Conservation (phyloP, 1,284 basidiomycete genomes). For the Apiotrichum domesticum region DNA sequence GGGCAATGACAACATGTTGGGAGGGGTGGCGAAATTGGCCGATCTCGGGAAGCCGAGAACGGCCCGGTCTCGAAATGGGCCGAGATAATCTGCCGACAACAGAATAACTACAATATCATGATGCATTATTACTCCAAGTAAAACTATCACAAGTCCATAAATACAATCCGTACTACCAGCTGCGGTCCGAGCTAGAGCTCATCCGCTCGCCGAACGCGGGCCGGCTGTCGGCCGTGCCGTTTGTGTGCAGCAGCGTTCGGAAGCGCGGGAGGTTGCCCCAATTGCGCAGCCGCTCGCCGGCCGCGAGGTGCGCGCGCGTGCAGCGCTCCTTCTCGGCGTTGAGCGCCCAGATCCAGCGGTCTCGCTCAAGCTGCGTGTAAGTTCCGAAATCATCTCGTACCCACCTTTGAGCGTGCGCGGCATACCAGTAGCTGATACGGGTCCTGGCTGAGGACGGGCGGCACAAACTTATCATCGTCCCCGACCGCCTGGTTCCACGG, state of each 20-base stretch:
- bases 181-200: background rate
- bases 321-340: constrained; percentile 45
- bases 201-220: background rate
- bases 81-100: too few species aligned
- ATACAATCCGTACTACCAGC: too few species aligned
- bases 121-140: too few species aligned
- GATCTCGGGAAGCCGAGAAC: too few species aligned
- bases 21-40: too few species aligned
- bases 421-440: constrained; percentile 32
- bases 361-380: constrained; percentile 39
- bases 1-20: too few species aligned
- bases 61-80: too few species aligned
- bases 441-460: constrained; percentile 27
- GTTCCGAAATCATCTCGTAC: constrained; percentile 8
- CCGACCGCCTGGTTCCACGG: constrained; percentile 30
- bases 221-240: background rate
- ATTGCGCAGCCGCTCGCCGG: constrained; percentile 30
- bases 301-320: constrained; percentile 26
- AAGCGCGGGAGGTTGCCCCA: constrained; percentile 27
- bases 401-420: constrained; percentile 42
- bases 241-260: constrained; percentile 1
- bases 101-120: too few species aligned
- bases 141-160: too few species aligned
- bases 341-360: constrained; percentile 46
- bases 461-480: constrained; percentile 14